Conservation (phyloP, 2,329 filamentous ascomycete genomes). For the Macrophomina pseudophaseolina region DNA sequence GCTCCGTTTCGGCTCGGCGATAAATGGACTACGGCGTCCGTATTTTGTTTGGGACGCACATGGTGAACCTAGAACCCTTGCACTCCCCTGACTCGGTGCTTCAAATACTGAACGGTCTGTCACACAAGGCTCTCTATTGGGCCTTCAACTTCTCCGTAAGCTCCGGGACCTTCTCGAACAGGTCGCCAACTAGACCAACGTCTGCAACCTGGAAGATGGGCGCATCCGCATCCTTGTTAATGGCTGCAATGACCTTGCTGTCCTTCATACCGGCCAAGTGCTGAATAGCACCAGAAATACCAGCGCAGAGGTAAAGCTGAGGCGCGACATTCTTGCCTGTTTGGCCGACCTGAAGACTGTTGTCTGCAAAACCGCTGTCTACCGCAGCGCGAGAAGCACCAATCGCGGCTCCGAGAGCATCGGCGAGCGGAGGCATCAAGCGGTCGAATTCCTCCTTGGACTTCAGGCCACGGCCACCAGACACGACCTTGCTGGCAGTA, state of each 20-base stretch:
- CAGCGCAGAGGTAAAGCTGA: constrained; percentile 91
- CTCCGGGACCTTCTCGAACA: constrained; percentile 95
- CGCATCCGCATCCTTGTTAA: constrained; percentile 97
- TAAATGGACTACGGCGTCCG: neutral
- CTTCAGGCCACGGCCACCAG: constrained; percentile 91
- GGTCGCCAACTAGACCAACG: constrained; percentile 90
- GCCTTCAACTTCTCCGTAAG: constrained; percentile 90
- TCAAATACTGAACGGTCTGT: neutral
- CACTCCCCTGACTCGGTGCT: neutral
- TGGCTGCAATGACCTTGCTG: constrained; percentile 97
- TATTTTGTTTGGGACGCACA: neutral
- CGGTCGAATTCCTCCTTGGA: constrained; percentile 97
- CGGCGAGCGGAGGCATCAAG: constrained; percentile 88
- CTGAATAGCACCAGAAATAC: constrained; percentile 96
- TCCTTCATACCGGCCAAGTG: constrained; percentile 99
- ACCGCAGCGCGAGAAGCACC: constrained; percentile 94
- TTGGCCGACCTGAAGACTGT: constrained; percentile 96
- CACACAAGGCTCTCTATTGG: constrained; percentile 29
- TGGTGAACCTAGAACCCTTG: neutral
- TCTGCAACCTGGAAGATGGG: constrained; percentile 99
- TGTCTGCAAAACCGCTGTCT: constrained; percentile 96
- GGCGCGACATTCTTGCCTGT: constrained; percentile 98
- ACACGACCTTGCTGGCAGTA: constrained; percentile 88
- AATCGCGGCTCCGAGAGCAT: constrained; percentile 91
- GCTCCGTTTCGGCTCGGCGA: neutral